phyloP scores from a whole-genome alignment of 2,329 filamentous ascomycete genomes.

The Colletotrichum trifolii region DNA sequence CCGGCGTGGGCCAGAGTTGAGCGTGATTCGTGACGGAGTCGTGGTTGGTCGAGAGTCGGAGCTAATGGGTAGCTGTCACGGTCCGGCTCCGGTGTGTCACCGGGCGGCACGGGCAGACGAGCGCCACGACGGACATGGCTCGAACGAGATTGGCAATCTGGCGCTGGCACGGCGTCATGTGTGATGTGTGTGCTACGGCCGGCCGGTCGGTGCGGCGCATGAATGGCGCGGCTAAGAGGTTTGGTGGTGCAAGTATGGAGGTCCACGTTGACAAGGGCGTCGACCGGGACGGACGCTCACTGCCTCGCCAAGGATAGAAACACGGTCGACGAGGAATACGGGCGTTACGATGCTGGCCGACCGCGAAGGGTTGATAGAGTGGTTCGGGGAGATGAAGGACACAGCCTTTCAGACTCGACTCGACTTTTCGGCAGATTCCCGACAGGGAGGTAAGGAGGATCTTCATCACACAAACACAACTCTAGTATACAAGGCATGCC shows the following conservation, averaged over 20 bases:
- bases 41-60: background rate
- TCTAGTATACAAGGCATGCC: conserved; percentile 1
- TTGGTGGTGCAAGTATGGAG: no score
- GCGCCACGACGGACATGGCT: background rate
- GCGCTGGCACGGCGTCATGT: background rate
- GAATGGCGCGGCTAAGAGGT: no score
- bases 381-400: background rate
- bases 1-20: background rate
- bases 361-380: conserved; percentile 8
- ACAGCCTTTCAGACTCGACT: background rate
- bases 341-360: conserved; percentile 5
- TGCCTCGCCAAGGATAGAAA: conserved; percentile 34
- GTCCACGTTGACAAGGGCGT: background rate
- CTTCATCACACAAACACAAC: conserved; percentile 5
- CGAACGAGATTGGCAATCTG: conserved; percentile 16
- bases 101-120: conserved; percentile 25
- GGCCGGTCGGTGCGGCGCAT: no score
- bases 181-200: background rate
- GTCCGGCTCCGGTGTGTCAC: conserved; percentile 26
- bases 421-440: background rate
- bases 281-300: conserved; percentile 8
- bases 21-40: conserved; percentile 7
- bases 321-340: conserved; percentile 1
- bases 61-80: no score
- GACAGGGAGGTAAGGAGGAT: conserved; percentile 4